Conservation (phyloP, 768 basidiomycete genomes). For the Stropharia rugosoannulata region DNA sequence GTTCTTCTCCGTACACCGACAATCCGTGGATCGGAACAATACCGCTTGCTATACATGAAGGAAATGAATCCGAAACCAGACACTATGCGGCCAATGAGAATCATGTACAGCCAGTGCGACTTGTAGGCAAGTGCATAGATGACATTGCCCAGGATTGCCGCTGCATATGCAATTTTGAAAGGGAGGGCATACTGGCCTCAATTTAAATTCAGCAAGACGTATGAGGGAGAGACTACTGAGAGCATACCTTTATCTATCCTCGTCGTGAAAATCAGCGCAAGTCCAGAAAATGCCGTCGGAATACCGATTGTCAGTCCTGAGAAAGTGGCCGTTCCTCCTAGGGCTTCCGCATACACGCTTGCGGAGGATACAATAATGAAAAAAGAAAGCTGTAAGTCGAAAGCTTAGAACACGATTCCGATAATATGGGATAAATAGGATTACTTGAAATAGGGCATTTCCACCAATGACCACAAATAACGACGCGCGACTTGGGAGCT, state of each 20-base stretch:
- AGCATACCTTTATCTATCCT: conserved; percentile 53
- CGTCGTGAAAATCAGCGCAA: conserved; percentile 55
- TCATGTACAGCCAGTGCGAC: conserved; percentile 61
- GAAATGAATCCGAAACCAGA: conserved; percentile 58
- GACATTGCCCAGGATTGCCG: conserved; percentile 55
- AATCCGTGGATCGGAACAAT: conserved; percentile 69
- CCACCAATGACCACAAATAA: conserved; percentile 26
- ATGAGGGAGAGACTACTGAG: not conserved
- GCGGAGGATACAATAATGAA: conserved; percentile 71
- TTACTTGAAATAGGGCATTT: conserved; percentile 30
- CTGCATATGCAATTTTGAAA: conserved; percentile 51
- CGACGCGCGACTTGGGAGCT: conserved; percentile 24
- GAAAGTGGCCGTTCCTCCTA: conserved; percentile 71
- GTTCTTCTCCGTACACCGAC: conserved; percentile 64
- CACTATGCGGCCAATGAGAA: conserved; percentile 69
- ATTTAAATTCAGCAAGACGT: not conserved
- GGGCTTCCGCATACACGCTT: conserved; percentile 56
- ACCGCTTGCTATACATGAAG: conserved; percentile 70
- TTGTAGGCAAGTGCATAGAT: conserved; percentile 62
- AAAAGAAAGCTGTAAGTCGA: conserved; percentile 50
- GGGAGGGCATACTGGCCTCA: conserved; percentile 56
- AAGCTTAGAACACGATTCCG: not conserved
- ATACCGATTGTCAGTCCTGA: conserved; percentile 70
- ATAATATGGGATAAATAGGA: not conserved
- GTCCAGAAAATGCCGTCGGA: conserved; percentile 59